Percentiles rank a stretch among this genome's conserved stretches.
Evolutionary conservation across 2,329 filamentous ascomycete genomes (phyloP).

Genomic region (Xylaria multiplex): DNA sequence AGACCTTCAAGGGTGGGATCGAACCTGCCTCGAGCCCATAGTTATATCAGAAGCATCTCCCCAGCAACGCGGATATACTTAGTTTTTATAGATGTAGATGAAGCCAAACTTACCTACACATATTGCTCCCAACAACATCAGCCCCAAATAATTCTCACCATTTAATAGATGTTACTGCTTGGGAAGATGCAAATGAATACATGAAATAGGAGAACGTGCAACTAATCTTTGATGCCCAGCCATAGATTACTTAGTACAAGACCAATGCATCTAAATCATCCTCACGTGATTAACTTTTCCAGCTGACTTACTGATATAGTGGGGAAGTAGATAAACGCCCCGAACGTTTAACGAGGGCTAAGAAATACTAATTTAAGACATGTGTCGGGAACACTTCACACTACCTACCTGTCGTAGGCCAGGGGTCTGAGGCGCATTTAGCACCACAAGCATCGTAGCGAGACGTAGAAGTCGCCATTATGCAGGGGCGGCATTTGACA

Average conservation of each 20-base stretch:
- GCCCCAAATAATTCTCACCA: too few species aligned
- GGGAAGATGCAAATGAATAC: background rate
- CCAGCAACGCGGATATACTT: too few species aligned
- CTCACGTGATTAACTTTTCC: conserved; percentile 18
- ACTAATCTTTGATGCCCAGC: background rate
- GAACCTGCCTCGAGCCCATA: conserved; percentile 11
- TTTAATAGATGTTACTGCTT: background rate
- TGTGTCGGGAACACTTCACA: background rate
- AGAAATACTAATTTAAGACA: conserved; percentile 2
- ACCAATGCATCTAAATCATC: background rate
- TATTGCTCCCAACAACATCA: background rate
- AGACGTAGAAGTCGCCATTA: conserved; percentile 9
- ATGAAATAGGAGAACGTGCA: background rate
- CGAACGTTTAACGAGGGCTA: background rate
- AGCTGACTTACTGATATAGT: background rate
- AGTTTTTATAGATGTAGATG: background rate
- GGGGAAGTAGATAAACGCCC: background rate
- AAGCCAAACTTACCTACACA: background rate
- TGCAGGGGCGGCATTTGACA: conserved; percentile 22
- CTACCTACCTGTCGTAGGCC: background rate
- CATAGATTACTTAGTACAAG: background rate
- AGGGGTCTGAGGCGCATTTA: background rate
- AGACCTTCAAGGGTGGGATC: conserved; percentile 5
- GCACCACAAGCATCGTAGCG: conserved; percentile 12
- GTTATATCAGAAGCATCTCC: background rate